Conservation (phyloP, 345 rosid genomes). For the Syzygium jambos region DNA sequence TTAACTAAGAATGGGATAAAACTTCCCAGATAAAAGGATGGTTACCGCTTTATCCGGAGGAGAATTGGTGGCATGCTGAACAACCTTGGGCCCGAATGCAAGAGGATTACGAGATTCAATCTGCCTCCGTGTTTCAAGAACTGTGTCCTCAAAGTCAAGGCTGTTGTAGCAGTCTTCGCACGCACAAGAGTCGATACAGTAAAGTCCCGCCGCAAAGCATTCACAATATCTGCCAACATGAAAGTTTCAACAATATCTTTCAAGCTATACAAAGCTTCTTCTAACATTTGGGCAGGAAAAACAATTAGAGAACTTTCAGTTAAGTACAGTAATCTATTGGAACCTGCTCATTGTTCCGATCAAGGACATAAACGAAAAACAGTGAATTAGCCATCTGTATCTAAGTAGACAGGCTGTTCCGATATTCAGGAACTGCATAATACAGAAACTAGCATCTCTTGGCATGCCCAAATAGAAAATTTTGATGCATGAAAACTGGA, state of each 20-base stretch:
- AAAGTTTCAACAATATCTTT: neutral
- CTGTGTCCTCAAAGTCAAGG: conserved; percentile 42
- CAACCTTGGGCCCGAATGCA: conserved; percentile 83
- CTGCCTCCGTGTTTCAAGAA: conserved; percentile 38
- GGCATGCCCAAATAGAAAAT: neutral
- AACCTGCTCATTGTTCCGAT: neutral
- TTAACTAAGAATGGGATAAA: neutral
- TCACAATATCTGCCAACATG: conserved; percentile 54
- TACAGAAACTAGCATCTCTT: neutral
- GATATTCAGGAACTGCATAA: neutral
- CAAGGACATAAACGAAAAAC: neutral
- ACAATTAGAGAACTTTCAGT: neutral
- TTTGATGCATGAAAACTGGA: neutral
- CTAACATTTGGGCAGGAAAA: neutral
- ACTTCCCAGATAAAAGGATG: neutral
- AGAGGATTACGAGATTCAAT: conserved; percentile 67
- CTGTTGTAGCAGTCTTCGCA: conserved; percentile 68
- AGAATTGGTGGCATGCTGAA: neutral
- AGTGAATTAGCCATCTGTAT: neutral
- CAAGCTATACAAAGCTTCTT: neutral
- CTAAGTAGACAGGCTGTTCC: neutral
- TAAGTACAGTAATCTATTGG: neutral
- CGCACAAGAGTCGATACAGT: conserved; percentile 61
- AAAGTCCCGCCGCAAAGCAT: conserved; percentile 80
- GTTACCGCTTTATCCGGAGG: neutral